Evolutionary conservation across 2,329 filamentous ascomycete species (phyloP), one percentile per base, ranked within the genome.

Genomic region (Neofusicoccum ribis): DNA sequence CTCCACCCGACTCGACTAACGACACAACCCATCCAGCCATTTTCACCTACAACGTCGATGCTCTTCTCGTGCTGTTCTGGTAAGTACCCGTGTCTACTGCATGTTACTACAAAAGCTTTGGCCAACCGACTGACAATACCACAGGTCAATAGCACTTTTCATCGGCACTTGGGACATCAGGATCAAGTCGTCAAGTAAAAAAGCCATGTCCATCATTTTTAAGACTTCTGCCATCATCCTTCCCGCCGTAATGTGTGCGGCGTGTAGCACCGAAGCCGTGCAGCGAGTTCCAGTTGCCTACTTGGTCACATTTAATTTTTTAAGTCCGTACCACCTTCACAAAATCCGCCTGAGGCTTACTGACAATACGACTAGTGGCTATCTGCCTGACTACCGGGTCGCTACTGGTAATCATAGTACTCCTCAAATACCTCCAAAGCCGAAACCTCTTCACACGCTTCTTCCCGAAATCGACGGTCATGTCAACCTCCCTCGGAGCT

Each of bases 51-150:
- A 52, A 65, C 17, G 54, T 65, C 27, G 54, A 65, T 15, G 56
- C 54, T 47, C 54, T 65, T 6, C 47, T 65, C 34, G 54, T 65
- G n/a, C n/a, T 60, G 12, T 65, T 60, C 39, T 65, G 63, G 63
- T 65, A 20, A 54, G 46, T 51, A 3, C 6, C 36, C 7, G 15
- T 9, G 14, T 8, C 2, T 15, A 20, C 5, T 8, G 14, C 17
- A 7, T 41, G 8, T 20, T 23, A 17, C 27, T 15, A 14, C 41
- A n/a, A 36, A 20, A 27, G 6, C 27, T 31, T 31, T 31, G 27
- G 6, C 34, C 20, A 23, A 7, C 27, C 36, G 12, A 56, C 50
- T 20, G 23, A 20, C 11, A 8, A 12, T 20, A n/a, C 17, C 20
- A 20, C 27, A 65, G 63, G 63, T 43, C 63, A 15, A 60, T 60